A percentile compares a stretch with the other conserved stretches of the same genome.
Conservation (phyloP, 2,329 filamentous ascomycete genomes). For the Penicillium vulpinum region DNA sequence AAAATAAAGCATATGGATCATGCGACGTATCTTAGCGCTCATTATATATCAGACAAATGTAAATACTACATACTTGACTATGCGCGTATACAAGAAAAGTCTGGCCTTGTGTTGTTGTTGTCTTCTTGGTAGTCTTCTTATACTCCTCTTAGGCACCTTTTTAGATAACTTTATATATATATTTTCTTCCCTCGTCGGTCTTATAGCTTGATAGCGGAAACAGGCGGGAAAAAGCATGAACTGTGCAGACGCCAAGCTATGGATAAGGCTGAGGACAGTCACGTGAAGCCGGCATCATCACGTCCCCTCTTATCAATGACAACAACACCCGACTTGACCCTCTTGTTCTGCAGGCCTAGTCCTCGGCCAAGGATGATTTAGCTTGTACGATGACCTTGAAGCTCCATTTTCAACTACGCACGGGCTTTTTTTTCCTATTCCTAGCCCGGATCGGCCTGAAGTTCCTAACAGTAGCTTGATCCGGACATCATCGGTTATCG, state of each 20-base stretch:
- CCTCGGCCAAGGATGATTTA: conserved; percentile 24
- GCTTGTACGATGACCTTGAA: conserved; percentile 32
- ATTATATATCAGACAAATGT: neutral
- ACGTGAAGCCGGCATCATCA: conserved; percentile 20
- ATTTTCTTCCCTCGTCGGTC: too few relatives aligned
- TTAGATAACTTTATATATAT: too few relatives aligned
- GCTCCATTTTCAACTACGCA: conserved; percentile 15
- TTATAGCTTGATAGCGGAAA: too few relatives aligned
- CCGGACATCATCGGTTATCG: conserved; percentile 20
- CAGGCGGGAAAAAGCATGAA: too few relatives aligned
- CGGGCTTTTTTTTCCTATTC: conserved; percentile 26
- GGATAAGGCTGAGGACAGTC: conserved; percentile 19
- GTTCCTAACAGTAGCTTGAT: conserved; percentile 28
- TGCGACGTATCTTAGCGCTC: neutral
- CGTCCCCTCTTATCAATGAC: conserved; percentile 26
- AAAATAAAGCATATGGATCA: neutral
- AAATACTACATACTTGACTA: too few relatives aligned
- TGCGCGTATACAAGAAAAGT: too few relatives aligned
- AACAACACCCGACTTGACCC: conserved; percentile 19
- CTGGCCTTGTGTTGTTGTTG: too few relatives aligned
- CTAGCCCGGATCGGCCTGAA: conserved; percentile 21
- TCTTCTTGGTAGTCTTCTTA: too few relatives aligned
- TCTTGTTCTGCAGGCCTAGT: conserved; percentile 20
- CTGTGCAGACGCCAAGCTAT: conserved; percentile 8
- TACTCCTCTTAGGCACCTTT: too few relatives aligned